Evolutionary conservation across 371 early-diverging fungal species (phyloP).

Genomic region (Actinomucor elegans): DNA sequence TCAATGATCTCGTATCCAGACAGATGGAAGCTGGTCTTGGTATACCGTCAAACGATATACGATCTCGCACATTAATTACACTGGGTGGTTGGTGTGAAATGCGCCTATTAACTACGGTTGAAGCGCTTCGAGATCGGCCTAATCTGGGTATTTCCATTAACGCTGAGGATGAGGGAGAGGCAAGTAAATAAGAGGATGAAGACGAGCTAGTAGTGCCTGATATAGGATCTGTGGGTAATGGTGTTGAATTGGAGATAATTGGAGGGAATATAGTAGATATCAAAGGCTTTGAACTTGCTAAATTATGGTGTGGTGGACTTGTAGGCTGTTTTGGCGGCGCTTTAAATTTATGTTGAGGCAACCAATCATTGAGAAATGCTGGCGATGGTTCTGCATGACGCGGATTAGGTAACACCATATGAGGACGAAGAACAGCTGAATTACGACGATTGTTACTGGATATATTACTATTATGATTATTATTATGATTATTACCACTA

Average conservation of each 20-base stretch:
- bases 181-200: background rate
- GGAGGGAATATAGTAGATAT: slow-evolving; percentile 48
- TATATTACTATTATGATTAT: slow-evolving; percentile 6
- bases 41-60: slow-evolving; percentile 20
- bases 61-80: slow-evolving; percentile 22
- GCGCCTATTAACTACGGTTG: slow-evolving; percentile 3
- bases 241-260: slow-evolving; percentile 40
- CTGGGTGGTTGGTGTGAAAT: slow-evolving; percentile 7
- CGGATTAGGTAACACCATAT: slow-evolving; percentile 30
- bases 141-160: slow-evolving; percentile 20
- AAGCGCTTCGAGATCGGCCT: slow-evolving; percentile 20
- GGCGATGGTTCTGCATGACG: slow-evolving; percentile 18
- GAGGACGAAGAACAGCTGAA: slow-evolving; percentile 39
- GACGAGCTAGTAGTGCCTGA: background rate
- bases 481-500: slow-evolving; percentile 9
- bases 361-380: slow-evolving; percentile 49
- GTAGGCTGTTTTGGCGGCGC: slow-evolving; percentile 1
- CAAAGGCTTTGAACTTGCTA: slow-evolving; percentile 36
- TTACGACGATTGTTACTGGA: slow-evolving; percentile 23
- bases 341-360: slow-evolving; percentile 2
- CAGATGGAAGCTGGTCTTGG: slow-evolving; percentile 43
- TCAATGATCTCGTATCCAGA: slow-evolving; percentile 37
- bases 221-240: slow-evolving; percentile 18
- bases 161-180: background rate
- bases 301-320: background rate